Evolutionary conservation across 768 basidiomycete species (phyloP).

Genomic region (Termitomyces sp.): DNA sequence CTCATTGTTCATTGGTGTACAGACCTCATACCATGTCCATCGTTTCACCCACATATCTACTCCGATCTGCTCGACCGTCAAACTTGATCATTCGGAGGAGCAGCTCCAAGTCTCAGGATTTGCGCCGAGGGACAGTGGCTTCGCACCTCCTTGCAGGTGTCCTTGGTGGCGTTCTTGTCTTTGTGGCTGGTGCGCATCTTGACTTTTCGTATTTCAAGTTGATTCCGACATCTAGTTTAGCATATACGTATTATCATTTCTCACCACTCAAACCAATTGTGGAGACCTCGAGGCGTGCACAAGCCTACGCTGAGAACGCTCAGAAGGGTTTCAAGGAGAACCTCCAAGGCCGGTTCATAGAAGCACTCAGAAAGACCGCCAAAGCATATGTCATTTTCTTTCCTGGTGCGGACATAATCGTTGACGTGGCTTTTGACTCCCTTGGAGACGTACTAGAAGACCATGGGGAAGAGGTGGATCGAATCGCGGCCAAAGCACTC

Average conservation of each 20-base stretch:
- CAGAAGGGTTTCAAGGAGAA: constrained; percentile 11
- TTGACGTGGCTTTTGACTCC: constrained; percentile 42
- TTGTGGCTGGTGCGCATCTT: background rate
- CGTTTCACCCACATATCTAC: too few species aligned
- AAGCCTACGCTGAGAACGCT: constrained; percentile 13
- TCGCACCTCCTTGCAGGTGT: constrained; percentile 6
- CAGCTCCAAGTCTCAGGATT: background rate
- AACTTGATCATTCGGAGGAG: background rate
- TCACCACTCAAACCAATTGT: constrained; percentile 35
- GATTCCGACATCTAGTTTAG: constrained; percentile 14
- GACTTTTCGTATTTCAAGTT: background rate
- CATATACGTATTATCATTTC: constrained; percentile 37
- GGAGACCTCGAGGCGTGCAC: constrained; percentile 27
- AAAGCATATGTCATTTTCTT: constrained; percentile 38
- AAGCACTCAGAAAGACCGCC: constrained; percentile 34
- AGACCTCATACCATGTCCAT: background rate
- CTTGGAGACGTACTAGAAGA: constrained; percentile 32
- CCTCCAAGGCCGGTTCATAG: constrained; percentile 26
- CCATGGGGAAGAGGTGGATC: constrained; percentile 36
- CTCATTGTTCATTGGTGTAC: background rate
- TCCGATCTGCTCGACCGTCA: background rate
- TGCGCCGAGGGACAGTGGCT: background rate
- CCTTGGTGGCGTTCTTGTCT: background rate
- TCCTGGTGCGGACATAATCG: constrained; percentile 32
- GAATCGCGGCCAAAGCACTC: constrained; percentile 31